These are phyloP conservation scores for Emergomyces pasteurianus DNA, from an alignment of 2,329 filamentous ascomycete species.

Conservation along the genomic window DNA sequence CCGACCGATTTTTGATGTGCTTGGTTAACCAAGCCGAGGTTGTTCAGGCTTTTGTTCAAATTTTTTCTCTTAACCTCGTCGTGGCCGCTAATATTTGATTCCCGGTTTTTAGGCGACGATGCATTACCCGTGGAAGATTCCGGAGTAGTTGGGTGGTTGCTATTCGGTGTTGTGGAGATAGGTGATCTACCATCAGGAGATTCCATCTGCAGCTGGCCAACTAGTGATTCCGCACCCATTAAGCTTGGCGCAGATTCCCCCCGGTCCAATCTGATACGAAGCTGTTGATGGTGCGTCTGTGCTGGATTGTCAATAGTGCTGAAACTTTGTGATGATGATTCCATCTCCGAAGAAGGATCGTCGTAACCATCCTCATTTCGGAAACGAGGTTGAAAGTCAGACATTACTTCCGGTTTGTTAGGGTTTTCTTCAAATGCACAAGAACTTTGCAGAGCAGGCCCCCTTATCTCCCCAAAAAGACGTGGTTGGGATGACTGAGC, in stretches of 20 bases:
- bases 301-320: conserved; percentile 4
- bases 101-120: not conserved
- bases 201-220: conserved; percentile 37
- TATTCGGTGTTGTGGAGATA: conserved; percentile 19
- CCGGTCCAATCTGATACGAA: conserved; percentile 15
- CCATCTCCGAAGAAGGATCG: conserved; percentile 23
- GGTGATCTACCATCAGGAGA: conserved; percentile 27
- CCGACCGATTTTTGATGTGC: not conserved
- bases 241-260: conserved; percentile 34
- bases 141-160: conserved; percentile 19
- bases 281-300: conserved; percentile 7
- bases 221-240: conserved; percentile 36
- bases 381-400: conserved; percentile 11
- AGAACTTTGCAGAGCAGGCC: conserved; percentile 43
- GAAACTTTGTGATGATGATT: conserved; percentile 4
- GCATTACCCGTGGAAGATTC: not conserved
- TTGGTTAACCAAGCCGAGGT: not conserved
- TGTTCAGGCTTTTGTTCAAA: not conserved
- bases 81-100: not conserved
- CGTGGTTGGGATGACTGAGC: conserved; percentile 21
- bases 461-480: conserved; percentile 51
- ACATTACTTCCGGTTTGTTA: conserved; percentile 16
- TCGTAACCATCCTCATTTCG: conserved; percentile 17
- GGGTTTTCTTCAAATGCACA: conserved; percentile 30
- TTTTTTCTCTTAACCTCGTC: not conserved